Base-by-base conservation (phyloP, 805 yeast species). In the Henningerozyma blattae region DNA sequence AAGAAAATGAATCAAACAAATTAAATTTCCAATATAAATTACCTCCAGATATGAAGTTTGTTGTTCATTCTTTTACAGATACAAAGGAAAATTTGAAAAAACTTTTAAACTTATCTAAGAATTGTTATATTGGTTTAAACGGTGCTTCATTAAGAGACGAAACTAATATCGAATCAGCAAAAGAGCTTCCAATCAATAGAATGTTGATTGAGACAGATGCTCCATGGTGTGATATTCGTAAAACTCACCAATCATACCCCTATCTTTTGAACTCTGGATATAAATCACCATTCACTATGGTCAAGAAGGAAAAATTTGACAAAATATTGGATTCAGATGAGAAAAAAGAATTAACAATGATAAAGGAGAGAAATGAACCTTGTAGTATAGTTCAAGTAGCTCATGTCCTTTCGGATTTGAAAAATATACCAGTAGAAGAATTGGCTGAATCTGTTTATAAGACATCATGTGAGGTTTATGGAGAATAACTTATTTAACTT, bases 151-250 rank as follows among this genome's bases (percentile, higher is more conserved):
- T 91, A 43, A 81, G 79, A 48, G 74, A 83, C 0, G 72, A 72
- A 36, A 86, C 80, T 41, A 85, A 82, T 48, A 58, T 86, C 12
- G 65, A 67, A 18, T 85, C 77, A 17, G 84, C 77, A 0, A 58
- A 61, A 28, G 47, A 53, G 17, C 70, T 91, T n/a, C 97, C 97
- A 0, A 47, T 75, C 7, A 72, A 75, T 4, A 69, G 66, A 46
- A 54, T 91, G 28, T 58, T 89, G 67, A 69, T 91, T 8, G 99
- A 91, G 52, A 89, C 96, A 0, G 98, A 91, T 58, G 86, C 96
- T 3, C 98, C 99, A 1, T 91, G 98, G 98, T 91, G 99, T 61
- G 97, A 87, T 50, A 73, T 91, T 30, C 67, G 93, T 38, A 81
- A 73, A 43, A 68, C 91, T 8, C 95, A 85, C 52, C 84, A 85